Percentiles rank a stretch among this genome's conserved stretches.
These are phyloP conservation scores for Penicillium sp. DNA, from an alignment of 2,329 filamentous ascomycete species.

Conservation along the genomic window DNA sequence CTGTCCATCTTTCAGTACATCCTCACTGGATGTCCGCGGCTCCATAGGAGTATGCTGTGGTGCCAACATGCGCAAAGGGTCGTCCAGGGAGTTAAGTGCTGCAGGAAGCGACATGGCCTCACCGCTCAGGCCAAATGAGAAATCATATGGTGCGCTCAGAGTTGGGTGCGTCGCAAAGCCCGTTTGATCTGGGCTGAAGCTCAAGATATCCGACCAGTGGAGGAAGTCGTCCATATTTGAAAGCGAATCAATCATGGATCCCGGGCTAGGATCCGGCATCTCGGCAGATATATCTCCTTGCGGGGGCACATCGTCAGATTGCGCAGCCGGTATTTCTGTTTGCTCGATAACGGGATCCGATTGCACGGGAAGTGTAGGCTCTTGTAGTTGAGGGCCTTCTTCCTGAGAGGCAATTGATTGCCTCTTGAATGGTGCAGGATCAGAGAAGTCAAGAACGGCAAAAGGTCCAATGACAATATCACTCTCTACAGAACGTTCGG, in stretches of 20 bases:
- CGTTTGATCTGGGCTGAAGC: conserved; percentile 28
- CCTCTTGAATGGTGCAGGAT: not conserved
- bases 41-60: conserved; percentile 16
- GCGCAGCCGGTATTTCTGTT: not conserved
- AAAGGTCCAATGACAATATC: conserved; percentile 35
- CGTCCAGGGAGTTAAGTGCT: conserved; percentile 2
- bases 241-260: conserved; percentile 23
- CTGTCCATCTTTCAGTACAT: conserved; percentile 25
- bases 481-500: conserved; percentile 10
- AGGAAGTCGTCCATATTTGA: conserved; percentile 32
- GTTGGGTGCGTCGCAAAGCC: conserved; percentile 17
- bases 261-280: conserved; percentile 13
- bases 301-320: not conserved
- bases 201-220: conserved; percentile 37
- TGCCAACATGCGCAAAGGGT: conserved; percentile 2
- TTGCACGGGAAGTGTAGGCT: not conserved
- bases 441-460: conserved; percentile 30
- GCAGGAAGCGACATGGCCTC: conserved; percentile 8
- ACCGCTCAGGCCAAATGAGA: conserved; percentile 13
- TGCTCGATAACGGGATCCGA: not conserved
- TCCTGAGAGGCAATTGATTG: not conserved
- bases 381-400: not conserved
- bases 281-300: conserved; percentile 2
- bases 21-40: conserved; percentile 1
- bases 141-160: conserved; percentile 16